Conservation (phyloP, 1,139 yeast species). For the Taphrina pruni region DNA sequence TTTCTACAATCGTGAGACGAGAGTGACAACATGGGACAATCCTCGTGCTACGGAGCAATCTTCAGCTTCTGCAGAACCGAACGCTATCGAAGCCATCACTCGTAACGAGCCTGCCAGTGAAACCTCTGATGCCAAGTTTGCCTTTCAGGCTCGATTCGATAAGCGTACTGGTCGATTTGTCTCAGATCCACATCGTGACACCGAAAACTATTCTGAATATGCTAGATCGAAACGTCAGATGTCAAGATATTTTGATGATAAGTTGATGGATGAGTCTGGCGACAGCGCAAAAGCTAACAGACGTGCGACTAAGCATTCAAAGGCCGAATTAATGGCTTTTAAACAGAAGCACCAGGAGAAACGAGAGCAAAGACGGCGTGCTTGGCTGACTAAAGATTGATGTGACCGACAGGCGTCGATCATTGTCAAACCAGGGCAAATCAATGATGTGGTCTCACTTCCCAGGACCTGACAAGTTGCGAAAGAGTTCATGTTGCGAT, state of each 20-base stretch:
- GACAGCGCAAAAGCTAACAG: conserved; percentile 46
- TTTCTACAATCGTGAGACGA: conserved; percentile 49
- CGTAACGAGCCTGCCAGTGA: too few species aligned
- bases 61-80: neutral
- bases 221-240: conserved; percentile 39
- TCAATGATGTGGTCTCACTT: too few species aligned
- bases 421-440: too few species aligned
- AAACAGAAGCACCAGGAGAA: conserved; percentile 47
- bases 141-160: conserved; percentile 39
- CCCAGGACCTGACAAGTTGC: too few species aligned
- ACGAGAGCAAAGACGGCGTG: conserved; percentile 47
- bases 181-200: conserved; percentile 31
- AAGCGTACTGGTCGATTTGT: conserved; percentile 40
- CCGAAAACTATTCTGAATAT: conserved; percentile 29
- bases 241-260: conserved; percentile 42
- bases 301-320: conserved; percentile 46
- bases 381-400: conserved; percentile 45
- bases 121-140: conserved; percentile 15
- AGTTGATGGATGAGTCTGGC: conserved; percentile 46
- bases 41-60: conserved; percentile 46
- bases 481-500: too few species aligned
- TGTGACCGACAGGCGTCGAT: too few species aligned
- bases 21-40: conserved; percentile 50
- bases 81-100: too few species aligned
- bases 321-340: conserved; percentile 48